phyloP scores from a whole-genome alignment of 2,329 filamentous ascomycete species.

The Juglanconis sp. region DNA sequence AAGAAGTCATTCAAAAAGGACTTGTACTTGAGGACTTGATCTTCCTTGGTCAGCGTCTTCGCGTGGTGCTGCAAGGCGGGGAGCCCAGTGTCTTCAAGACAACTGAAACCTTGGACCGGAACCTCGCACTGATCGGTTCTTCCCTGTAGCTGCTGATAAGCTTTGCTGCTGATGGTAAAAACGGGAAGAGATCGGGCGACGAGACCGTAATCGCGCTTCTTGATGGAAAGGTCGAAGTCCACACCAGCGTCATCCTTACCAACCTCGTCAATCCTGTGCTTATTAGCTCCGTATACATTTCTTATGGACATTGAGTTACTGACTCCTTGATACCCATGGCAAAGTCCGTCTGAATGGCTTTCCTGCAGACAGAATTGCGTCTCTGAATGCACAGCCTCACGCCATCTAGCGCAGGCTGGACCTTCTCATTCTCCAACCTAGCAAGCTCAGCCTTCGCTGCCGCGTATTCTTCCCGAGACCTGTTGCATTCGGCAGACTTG shows the following conservation, averaged over 20 bases:
- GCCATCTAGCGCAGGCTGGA: background rate
- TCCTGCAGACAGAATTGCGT: background rate
- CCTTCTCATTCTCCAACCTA: background rate
- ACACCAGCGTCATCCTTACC: conserved; percentile 50
- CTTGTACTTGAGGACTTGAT: conserved; percentile 36
- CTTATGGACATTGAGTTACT: background rate
- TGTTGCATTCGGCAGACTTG: background rate
- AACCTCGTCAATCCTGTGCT: conserved; percentile 49
- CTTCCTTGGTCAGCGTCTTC: conserved; percentile 45
- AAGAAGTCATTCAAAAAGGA: conserved; percentile 50
- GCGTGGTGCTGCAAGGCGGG: conserved; percentile 58
- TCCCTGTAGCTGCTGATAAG: conserved; percentile 22
- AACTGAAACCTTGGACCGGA: conserved; percentile 48
- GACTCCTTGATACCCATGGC: conserved; percentile 5
- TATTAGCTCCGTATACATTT: background rate
- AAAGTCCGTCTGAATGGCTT: conserved; percentile 1
- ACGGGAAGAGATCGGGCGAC: conserved; percentile 56
- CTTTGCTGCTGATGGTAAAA: conserved; percentile 61
- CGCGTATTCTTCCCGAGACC: background rate
- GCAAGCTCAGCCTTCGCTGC: background rate
- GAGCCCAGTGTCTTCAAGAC: conserved; percentile 54
- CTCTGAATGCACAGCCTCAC: conserved; percentile 1
- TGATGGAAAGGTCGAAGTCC: conserved; percentile 50
- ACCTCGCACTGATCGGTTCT: background rate
- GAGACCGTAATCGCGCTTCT: conserved; percentile 55